Evolutionary conservation across 306 rosid genomes (phyloP), one percentile per base, ranked within the genome.

Genomic region (Sicyos edulis): DNA sequence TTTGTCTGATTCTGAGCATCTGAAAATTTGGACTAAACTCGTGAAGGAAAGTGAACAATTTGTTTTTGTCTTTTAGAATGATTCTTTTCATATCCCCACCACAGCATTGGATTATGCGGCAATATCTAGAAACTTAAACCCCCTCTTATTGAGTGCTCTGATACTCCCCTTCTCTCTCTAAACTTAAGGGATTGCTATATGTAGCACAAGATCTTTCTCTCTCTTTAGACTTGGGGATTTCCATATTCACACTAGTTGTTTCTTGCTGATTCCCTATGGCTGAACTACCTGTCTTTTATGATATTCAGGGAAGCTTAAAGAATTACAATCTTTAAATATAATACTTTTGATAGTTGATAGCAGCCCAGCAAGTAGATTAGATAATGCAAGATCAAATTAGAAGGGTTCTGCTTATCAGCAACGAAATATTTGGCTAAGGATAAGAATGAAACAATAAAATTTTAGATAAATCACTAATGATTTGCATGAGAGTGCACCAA

Each of bases 1-100:
- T 69, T 69, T 69, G 59, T 69, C 73, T 29, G 73, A 69, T 26
- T 50, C 73, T 69, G 73, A 22, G 45, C 73, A 15, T 69, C 73
- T 69, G 59, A 69, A 69, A 69, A 49, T 26, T 67, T 49, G 57
- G 56, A 24, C 73, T 69, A 24, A 50, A 26, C 73, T 69, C 55
- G 58, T 69, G 58, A 69, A 51, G 19, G 53, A 50, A 69, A 69
- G 58, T 49, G 73, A 50, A 15, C 42, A 14, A 6, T 69, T 69
- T 67, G 8, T 44, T 63, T 62, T 62, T 14, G 57, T 50, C 73
- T 69, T 1, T 69, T 21, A 22, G 58, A 29, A 15, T 69, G 73
- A 45, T 49, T 67, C 72, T 67, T 50, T 69, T 69, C 73, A 50
- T 69, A 24, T 69, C 53, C 71, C 72, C 72, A 67, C 72, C 56